Evolutionary conservation across 768 basidiomycete species (phyloP).

Genomic region (Leccinum disarticulatum): DNA sequence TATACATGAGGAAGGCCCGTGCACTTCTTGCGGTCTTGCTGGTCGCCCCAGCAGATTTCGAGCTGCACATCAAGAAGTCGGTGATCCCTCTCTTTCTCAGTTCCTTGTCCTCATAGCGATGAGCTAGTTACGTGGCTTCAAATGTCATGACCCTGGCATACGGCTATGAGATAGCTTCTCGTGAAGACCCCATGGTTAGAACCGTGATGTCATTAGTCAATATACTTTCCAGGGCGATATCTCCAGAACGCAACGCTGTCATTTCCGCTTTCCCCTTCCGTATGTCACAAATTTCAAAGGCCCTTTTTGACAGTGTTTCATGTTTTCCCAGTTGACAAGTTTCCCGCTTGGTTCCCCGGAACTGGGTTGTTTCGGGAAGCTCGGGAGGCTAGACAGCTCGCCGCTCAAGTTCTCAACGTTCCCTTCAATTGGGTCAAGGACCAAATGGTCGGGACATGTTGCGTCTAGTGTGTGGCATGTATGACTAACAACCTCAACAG

Average conservation of each 20-base stretch:
- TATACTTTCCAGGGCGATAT: constrained; percentile 22
- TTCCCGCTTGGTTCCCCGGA: constrained; percentile 29
- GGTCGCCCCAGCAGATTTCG: constrained; percentile 24
- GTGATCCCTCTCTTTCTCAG: neutral
- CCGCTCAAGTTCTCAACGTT: constrained; percentile 19
- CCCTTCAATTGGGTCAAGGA: constrained; percentile 28
- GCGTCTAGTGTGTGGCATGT: too few relatives aligned
- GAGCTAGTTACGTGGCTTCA: constrained; percentile 25
- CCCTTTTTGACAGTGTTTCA: neutral
- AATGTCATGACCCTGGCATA: constrained; percentile 28
- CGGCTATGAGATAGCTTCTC: constrained; percentile 20
- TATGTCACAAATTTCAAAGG: constrained; percentile 5
- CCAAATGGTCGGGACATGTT: constrained; percentile 18
- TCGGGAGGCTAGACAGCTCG: constrained; percentile 11
- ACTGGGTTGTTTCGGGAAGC: constrained; percentile 21
- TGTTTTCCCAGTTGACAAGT: constrained; percentile 14
- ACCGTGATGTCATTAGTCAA: constrained; percentile 18
- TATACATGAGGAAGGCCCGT: constrained; percentile 20
- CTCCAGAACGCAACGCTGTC: constrained; percentile 20
- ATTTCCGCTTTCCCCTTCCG: constrained; percentile 25
- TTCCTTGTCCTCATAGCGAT: neutral
- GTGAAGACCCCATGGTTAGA: constrained; percentile 24
- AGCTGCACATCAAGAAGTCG: constrained; percentile 24
- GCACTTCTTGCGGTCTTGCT: constrained; percentile 24
- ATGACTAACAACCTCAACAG: constrained; percentile 1